Evolutionary conservation across 2,329 filamentous ascomycete genomes (phyloP), one percentile per base, ranked within the genome.

Genomic region (Macrophomina tecta): DNA sequence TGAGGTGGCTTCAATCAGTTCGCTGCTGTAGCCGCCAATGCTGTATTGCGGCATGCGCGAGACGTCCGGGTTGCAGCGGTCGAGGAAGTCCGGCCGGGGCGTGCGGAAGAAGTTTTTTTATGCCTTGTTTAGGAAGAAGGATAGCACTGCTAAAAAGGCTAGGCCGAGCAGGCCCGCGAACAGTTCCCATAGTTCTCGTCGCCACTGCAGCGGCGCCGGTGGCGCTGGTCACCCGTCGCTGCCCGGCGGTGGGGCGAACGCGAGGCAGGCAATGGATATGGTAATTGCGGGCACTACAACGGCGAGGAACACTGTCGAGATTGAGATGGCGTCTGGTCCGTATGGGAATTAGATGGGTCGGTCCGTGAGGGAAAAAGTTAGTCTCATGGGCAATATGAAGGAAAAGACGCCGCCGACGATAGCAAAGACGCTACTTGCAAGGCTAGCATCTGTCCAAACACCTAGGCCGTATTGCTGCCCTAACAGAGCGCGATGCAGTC

Each of bases 171-270:
- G 3, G 18, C 32, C 32, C 45, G 64, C 23, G 18, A 52, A 36
- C 3, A 65, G 7, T 23, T 40, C 12, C 51, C 68, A 51, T 55
- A 71, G 67, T 89, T 75, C 97, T 92, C 77, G 92, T 89, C 78
- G 97, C 94, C 93, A 94, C 75, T 87, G 87, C 89, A 92, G 93
- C 49, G 93, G 83, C 64, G 23, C 23, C 23, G 92, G 79, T 3
- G 84, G 78, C 69, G 84, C 84, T 1, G 91, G 87, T 0, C 89
- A 89, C 28, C 85, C 84, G 52, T 82, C 82, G 14, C 87, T 85
- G 1, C 89, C 89, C 5, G 87, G 85, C 4, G 91, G 91, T 1
- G 93, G 92, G 0, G 94, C 88, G 70, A 94, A 79, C 8, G 87
- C 68, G 11, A 96, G 78, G 48, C 87, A 87, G 67, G 94, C 84